These are phyloP conservation scores for Hericium erinaceus DNA, from an alignment of 768 basidiomycete species.

Conservation along the genomic window DNA sequence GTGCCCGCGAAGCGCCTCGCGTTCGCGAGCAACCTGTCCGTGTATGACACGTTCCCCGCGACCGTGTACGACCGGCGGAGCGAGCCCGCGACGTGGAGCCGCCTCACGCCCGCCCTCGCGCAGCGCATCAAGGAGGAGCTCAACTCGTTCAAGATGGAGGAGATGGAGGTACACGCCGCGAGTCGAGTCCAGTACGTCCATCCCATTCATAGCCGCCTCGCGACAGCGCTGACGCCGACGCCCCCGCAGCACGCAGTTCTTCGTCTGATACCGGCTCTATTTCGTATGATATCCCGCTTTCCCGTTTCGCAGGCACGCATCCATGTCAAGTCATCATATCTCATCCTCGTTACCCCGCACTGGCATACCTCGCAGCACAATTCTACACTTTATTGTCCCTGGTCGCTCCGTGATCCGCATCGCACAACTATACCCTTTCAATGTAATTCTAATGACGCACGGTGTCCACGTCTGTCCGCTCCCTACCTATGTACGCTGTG, in stretches of 20 bases:
- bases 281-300: conserved; percentile 14
- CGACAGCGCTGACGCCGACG: conserved; percentile 9
- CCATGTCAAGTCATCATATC: neutral
- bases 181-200: conserved; percentile 80
- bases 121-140: conserved; percentile 97
- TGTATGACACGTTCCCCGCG: conserved; percentile 94
- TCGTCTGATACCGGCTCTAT: conserved; percentile 47
- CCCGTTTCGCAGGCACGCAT: neutral
- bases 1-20: conserved; percentile 63
- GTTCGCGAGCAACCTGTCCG: conserved; percentile 87
- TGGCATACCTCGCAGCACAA: conserved; percentile 4
- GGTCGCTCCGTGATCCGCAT: conserved; percentile 5
- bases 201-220: neutral
- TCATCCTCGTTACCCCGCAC: conserved; percentile 1
- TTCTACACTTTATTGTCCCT: neutral
- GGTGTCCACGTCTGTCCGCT: conserved; percentile 10
- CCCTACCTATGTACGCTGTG: conserved; percentile 14
- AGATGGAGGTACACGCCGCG: conserved; percentile 96
- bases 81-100: conserved; percentile 95
- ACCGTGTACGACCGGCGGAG: conserved; percentile 89
- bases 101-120: conserved; percentile 87
- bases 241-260: conserved; percentile 68
- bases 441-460: conserved; percentile 18
- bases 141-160: conserved; percentile 98
- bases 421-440: conserved; percentile 14